Conservation (phyloP, 495 filamentous ascomycete genomes). For the Penicillium subrubescens region DNA sequence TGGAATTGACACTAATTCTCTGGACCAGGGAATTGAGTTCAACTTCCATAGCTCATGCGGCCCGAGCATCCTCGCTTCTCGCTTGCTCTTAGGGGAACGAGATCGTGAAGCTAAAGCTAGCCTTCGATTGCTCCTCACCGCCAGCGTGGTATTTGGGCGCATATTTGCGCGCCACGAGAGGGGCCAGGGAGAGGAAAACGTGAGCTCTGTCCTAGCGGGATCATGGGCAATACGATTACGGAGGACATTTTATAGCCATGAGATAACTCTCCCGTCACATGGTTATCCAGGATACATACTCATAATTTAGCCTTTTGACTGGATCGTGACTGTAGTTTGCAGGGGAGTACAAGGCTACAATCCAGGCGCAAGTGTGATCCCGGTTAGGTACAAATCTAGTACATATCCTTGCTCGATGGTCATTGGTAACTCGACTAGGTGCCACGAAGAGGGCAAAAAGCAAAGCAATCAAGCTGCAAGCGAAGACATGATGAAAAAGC, state of each 20-base stretch:
- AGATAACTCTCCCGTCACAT: not conserved
- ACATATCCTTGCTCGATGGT: not conserved
- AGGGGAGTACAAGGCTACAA: not conserved
- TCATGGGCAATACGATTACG: not conserved
- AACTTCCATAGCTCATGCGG: not conserved
- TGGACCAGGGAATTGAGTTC: conserved; percentile 1
- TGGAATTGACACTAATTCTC: not conserved
- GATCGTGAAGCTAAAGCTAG: not conserved
- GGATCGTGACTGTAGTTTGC: not conserved
- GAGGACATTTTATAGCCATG: not conserved
- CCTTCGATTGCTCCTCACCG: not conserved
- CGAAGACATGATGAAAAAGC: not conserved
- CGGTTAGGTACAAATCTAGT: not conserved
- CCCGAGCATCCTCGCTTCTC: not conserved
- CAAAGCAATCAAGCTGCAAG: not conserved
- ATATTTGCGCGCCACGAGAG: conserved; percentile 13
- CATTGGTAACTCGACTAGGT: not conserved
- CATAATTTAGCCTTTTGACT: not conserved
- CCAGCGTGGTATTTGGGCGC: conserved; percentile 17
- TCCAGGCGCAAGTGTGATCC: not conserved
- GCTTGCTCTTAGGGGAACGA: not conserved
- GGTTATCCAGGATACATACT: not conserved
- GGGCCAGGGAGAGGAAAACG: not conserved
- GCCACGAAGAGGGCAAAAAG: not conserved
- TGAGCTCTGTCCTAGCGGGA: conserved; percentile 1